Conservation (phyloP, 2,329 filamentous ascomycete genomes). For the Bipolaris sorokiniana region DNA sequence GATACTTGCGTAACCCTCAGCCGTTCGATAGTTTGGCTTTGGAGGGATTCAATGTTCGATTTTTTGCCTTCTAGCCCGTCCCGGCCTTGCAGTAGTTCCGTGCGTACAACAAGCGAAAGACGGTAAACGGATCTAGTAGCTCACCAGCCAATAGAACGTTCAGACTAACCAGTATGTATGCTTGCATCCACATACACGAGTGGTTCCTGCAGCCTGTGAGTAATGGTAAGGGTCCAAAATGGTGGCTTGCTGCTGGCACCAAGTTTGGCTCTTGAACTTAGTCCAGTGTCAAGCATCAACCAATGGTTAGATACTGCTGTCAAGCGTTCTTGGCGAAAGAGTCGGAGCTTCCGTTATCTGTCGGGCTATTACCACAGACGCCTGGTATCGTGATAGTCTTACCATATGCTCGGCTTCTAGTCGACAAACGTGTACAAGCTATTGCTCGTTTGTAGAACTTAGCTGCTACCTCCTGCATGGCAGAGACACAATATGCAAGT, state of each 20-base stretch:
- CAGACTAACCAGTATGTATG: background rate
- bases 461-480: background rate
- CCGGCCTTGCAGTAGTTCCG: background rate
- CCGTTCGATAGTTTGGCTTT: background rate
- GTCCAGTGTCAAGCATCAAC: background rate
- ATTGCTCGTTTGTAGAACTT: background rate
- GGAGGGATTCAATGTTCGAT: background rate
- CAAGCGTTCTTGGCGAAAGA: background rate
- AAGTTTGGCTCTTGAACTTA: background rate
- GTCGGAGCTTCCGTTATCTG: no score
- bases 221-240: background rate
- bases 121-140: background rate
- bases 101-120: background rate
- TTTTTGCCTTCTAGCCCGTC: background rate
- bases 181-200: no score
- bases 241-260: background rate
- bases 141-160: background rate
- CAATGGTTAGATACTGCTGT: background rate
- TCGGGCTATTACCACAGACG: background rate
- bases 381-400: background rate
- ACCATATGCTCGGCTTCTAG: background rate
- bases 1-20: background rate
- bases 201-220: background rate
- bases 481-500: background rate
- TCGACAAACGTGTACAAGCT: background rate